phyloP scores from a whole-genome alignment of 768 basidiomycete species.

The Pleurotus giganteus region DNA sequence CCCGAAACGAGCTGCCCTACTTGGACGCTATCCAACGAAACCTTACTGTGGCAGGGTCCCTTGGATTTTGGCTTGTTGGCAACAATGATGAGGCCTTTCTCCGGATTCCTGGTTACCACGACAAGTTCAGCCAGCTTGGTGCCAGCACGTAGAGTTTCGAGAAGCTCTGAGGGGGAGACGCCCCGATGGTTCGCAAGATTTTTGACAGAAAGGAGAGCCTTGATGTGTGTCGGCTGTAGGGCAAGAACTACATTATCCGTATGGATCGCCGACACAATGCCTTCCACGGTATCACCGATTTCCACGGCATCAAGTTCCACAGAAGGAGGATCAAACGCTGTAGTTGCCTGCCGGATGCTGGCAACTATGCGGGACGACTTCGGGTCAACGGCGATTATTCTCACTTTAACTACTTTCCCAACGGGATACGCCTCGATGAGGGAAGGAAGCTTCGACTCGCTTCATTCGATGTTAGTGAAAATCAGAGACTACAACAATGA shows the following conservation, averaged over 20 bases:
- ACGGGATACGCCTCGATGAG: constrained; percentile 65
- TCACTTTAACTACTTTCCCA: constrained; percentile 84
- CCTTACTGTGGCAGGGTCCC: constrained; percentile 43
- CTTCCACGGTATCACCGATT: constrained; percentile 72
- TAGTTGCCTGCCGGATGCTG: constrained; percentile 79
- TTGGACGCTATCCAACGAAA: constrained; percentile 65
- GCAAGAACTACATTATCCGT: constrained; percentile 78
- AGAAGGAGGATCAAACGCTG: constrained; percentile 44
- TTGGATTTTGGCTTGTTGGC: constrained; percentile 65
- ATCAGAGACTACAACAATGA: background rate
- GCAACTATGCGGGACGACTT: constrained; percentile 70
- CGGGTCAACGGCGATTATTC: constrained; percentile 62
- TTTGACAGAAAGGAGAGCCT: constrained; percentile 83
- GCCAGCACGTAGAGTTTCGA: constrained; percentile 59
- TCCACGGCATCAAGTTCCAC: constrained; percentile 72
- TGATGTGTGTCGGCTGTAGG: constrained; percentile 65
- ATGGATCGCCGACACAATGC: constrained; percentile 77
- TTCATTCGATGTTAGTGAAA: constrained; percentile 27
- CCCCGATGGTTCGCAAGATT: constrained; percentile 81
- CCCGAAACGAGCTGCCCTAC: constrained; percentile 79
- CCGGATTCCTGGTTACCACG: constrained; percentile 86
- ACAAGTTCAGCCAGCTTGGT: constrained; percentile 74
- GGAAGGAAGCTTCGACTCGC: constrained; percentile 61
- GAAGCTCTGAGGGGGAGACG: constrained; percentile 64
- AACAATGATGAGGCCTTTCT: constrained; percentile 85